Evolutionary conservation across 169 alveolate species (phyloP), one percentile per base, ranked within the genome.

Genomic region (Plasmodium yoelii): DNA sequence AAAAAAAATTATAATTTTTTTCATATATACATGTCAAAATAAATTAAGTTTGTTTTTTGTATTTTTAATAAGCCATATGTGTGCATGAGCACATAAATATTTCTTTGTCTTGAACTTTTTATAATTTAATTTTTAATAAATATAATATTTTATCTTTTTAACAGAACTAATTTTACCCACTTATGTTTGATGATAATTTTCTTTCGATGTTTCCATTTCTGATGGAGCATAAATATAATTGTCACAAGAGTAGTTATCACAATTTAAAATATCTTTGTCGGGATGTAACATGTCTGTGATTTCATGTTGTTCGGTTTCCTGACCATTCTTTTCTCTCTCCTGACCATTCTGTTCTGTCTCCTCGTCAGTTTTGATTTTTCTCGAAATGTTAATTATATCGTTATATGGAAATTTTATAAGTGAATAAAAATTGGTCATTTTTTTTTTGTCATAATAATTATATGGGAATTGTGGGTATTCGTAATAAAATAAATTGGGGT

Each of bases 131-230:
- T 3, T 34, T 34, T 34, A 22, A 22, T 22, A 22, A 0, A 22
- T 22, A 22, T 34, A 34, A 3, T 3, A 34, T 34, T 34, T 34
- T 34, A 28, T 5, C 42, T 5, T 3, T 34, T 34, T 34, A 4
- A 34, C 0, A 0, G 7, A 22, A 3, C 0, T 34, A 34, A 7
- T 0, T 34, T 34, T 34, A 34, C 0, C 7, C 4, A 34, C 7
- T 34, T 5, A 34, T 0, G 7, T 46, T 59, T 69, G 49, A 18
- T 44, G 46, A 72, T 84, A 69, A 19, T 84, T 84, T 51, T 84
- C 91, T 53, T 84, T 84, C 1, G 91, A 84, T 12, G 91, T 84
- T 59, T 84, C 91, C 80, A 84, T 84, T 72, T 84, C 91, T 15
- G 87, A 84, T 4, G 91, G 91, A 15, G 91, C 69, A 69, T 84